Conservation (phyloP, 1,284 basidiomycete genomes). For the Leccinum fuscescens region DNA sequence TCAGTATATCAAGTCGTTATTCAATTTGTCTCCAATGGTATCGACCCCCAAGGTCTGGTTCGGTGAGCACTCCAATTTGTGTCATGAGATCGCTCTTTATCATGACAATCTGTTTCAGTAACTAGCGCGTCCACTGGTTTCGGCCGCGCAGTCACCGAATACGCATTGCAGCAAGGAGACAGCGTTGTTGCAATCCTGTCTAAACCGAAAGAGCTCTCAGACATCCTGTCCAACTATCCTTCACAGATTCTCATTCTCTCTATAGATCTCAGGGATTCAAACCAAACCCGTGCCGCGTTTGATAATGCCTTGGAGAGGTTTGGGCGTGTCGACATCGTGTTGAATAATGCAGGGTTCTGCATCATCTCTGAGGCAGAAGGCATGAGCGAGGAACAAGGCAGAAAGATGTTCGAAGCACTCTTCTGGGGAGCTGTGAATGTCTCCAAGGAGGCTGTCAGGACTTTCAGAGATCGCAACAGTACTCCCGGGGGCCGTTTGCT, state of each 20-base stretch:
- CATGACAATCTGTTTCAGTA: conserved; percentile 12
- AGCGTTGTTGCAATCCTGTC: conserved; percentile 27
- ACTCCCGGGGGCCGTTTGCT: conserved; percentile 34
- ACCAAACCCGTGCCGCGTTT: conserved; percentile 25
- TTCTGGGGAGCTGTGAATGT: conserved; percentile 40
- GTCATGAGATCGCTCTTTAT: not conserved
- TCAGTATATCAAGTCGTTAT: not conserved
- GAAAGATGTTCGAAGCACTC: conserved; percentile 33
- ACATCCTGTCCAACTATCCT: conserved; percentile 27
- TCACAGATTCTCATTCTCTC: conserved; percentile 42
- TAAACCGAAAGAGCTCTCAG: conserved; percentile 17
- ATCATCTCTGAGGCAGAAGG: conserved; percentile 33
- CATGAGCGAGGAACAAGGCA: conserved; percentile 32
- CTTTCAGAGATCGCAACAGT: conserved; percentile 38
- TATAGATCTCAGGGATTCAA: conserved; percentile 25
- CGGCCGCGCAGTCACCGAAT: conserved; percentile 27
- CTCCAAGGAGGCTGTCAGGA: conserved; percentile 33
- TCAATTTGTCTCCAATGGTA: conserved; percentile 7
- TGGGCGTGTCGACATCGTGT: conserved; percentile 33
- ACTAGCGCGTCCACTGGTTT: conserved; percentile 29
- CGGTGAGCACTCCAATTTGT: conserved; percentile 13
- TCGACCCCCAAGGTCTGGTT: conserved; percentile 25
- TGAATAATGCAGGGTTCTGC: conserved; percentile 33
- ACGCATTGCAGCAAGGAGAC: conserved; percentile 25
- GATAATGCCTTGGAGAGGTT: conserved; percentile 25